Percentiles rank a stretch among this genome's conserved stretches.
phyloP scores from a whole-genome alignment of 306 rosid species.

The Herpetospermum pedunculosum region DNA sequence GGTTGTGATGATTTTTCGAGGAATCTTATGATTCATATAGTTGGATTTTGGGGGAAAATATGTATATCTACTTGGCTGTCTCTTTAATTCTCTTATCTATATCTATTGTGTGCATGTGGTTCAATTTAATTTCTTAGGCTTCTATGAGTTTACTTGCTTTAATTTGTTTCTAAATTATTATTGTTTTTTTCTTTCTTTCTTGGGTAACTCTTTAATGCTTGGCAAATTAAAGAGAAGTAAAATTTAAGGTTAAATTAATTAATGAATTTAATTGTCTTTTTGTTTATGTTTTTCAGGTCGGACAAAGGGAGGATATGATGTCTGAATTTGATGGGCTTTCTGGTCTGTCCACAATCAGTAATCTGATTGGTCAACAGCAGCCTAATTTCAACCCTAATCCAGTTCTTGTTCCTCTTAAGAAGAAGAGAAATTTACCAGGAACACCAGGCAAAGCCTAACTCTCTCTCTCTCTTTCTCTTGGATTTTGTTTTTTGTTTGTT shows the following conservation, averaged over 20 bases:
- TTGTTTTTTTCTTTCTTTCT: too few species aligned
- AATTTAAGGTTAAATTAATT: neutral
- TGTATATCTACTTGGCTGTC: neutral
- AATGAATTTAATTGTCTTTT: too few species aligned
- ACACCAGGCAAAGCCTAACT: slow-evolving; percentile 49
- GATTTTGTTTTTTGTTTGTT: neutral
- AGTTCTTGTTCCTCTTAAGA: slow-evolving; percentile 31
- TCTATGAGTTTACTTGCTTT: too few species aligned
- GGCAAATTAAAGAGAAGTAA: neutral
- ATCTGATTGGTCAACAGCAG: slow-evolving; percentile 9
- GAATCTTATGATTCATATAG: neutral
- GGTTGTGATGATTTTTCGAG: neutral
- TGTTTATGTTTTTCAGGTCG: neutral
- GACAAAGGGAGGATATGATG: slow-evolving; percentile 17
- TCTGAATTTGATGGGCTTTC: slow-evolving; percentile 25
- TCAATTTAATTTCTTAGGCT: too few species aligned
- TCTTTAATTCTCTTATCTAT: neutral
- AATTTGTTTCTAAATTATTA: too few species aligned
- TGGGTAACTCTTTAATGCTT: neutral
- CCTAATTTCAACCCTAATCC: slow-evolving; percentile 33
- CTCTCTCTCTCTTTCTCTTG: neutral
- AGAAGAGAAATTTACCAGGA: slow-evolving; percentile 73
- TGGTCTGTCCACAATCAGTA: slow-evolving; percentile 1
- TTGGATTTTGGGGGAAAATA: neutral
- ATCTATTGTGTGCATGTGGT: too few species aligned